These are phyloP conservation scores for Gryganskiella cystojenkinii DNA, from an alignment of 192 early-diverging fungal species.

Conservation along the genomic window DNA sequence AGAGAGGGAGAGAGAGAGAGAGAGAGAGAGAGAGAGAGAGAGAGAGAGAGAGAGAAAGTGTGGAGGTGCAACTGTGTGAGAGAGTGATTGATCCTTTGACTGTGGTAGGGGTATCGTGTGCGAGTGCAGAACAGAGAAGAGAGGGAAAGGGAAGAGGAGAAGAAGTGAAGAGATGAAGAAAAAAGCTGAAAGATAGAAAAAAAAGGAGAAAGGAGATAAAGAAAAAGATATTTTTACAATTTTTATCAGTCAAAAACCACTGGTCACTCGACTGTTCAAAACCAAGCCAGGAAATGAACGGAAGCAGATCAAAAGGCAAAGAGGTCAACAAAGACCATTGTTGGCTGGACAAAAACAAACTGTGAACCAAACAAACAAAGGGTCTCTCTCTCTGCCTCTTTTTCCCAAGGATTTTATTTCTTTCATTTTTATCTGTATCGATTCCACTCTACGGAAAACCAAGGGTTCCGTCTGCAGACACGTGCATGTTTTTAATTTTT, in stretches of 20 bases:
- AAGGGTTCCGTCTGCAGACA: no score
- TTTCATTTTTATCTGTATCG: no score
- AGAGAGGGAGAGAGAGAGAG: not conserved
- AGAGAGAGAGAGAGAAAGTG: not conserved
- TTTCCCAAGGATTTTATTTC: no score
- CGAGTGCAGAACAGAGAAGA: not conserved
- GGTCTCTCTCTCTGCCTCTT: no score
- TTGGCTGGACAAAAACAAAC: not conserved
- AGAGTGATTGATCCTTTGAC: no score
- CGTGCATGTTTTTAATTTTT: no score
- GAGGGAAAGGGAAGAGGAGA: not conserved
- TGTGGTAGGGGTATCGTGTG: not conserved
- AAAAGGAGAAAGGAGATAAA: not conserved
- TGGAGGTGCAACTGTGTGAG: no score
- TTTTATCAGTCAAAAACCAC: not conserved
- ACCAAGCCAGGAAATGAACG: not conserved
- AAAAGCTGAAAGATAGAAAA: not conserved
- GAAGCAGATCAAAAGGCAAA: not conserved
- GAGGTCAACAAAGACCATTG: not conserved
- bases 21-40: not conserved
- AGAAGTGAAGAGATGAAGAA: not conserved
- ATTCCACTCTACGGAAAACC: no score
- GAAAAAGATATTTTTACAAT: not conserved
- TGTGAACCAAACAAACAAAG: not conserved
- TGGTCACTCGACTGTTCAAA: not conserved